Evolutionary conservation across 768 basidiomycete genomes (phyloP), one percentile per base, ranked within the genome.

Genomic region (Boletus rufocinnamomeus): DNA sequence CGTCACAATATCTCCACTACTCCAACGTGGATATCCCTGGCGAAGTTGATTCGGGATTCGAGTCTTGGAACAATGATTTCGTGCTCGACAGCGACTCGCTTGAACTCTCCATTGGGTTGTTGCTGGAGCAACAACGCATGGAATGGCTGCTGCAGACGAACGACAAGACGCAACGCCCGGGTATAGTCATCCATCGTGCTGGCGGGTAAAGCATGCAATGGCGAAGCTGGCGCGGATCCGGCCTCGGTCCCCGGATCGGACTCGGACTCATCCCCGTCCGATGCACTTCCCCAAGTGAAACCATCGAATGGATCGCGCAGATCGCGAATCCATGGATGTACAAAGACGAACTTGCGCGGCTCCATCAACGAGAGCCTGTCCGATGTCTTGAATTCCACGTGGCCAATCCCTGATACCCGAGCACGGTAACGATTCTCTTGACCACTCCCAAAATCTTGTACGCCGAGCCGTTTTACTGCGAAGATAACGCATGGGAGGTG

Each of bases 291-390:
- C 52, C 40, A 25, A 4, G 13, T 21, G 23, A 41, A 44, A 4
- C 32, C 38, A 10, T 56, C 58, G 1, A 40, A 43, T 8, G 46
- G 58, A 21, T 43, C 41, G 1, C 21, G 28, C 2, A 65, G 25
- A 28, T 54, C 51, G 13, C 63, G 54, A 37, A 65, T 44, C 63
- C 63, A 64, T 1, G 63, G 64, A 50, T 58, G 51, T 7, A 62
- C 53, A 11, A 65, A 23, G 35, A 44, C 34, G 14, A 63, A 21
- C 25, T 49, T 53, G 21, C 41, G 50, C 5, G 53, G 38, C 21
- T 55, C 53, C 19, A 1, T 44, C 25, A 32, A 16, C 23, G 56
- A 50, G 7, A 59, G 19, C n/a, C 6, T 23, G 13, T 55, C 50
- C 2, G 47, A 41, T 7, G 62, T 56, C 46, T 27, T 4, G 44